Percentiles rank a stretch among this genome's conserved stretches.
Evolutionary conservation across 768 basidiomycete species (phyloP).

Genomic region (Cantharellus anzutake): DNA sequence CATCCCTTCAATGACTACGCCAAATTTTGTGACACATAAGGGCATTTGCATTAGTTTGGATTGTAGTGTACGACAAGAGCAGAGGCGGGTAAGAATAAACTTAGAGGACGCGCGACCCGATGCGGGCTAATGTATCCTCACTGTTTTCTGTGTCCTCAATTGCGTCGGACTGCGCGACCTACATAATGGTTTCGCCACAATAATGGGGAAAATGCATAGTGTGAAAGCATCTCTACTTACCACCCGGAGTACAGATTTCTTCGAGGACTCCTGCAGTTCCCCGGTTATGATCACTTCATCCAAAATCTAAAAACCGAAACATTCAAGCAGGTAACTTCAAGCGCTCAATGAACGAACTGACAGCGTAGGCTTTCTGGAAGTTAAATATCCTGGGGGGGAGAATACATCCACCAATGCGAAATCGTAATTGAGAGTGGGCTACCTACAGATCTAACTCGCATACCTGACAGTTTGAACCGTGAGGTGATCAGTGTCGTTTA

Average conservation of each 20-base stretch:
- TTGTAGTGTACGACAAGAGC: neutral
- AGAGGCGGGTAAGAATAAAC: neutral
- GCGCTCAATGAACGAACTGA: constrained; percentile 9
- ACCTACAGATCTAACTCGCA: constrained; percentile 77
- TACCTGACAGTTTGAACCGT: constrained; percentile 13
- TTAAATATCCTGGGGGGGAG: constrained; percentile 62
- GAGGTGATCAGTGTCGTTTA: neutral
- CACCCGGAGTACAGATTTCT: constrained; percentile 31
- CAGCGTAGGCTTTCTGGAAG: constrained; percentile 90
- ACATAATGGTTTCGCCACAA: neutral
- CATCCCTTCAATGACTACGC: too few species aligned
- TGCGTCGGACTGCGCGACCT: constrained; percentile 23
- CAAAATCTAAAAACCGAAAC: constrained; percentile 28
- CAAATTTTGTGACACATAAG: too few species aligned
- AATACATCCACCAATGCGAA: neutral
- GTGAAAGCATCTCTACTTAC: constrained; percentile 13
- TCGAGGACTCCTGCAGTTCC: constrained; percentile 85
- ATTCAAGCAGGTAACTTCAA: neutral
- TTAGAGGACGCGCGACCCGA: constrained; percentile 12
- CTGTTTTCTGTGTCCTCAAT: constrained; percentile 23
- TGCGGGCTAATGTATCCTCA: constrained; percentile 23
- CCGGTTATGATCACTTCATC: constrained; percentile 90
- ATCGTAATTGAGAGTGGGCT: neutral
- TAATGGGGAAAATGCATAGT: neutral
- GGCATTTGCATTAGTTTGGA: neutral